phyloP scores from a whole-genome alignment of 192 early-diverging fungal species.

The Backusella macrospora region DNA sequence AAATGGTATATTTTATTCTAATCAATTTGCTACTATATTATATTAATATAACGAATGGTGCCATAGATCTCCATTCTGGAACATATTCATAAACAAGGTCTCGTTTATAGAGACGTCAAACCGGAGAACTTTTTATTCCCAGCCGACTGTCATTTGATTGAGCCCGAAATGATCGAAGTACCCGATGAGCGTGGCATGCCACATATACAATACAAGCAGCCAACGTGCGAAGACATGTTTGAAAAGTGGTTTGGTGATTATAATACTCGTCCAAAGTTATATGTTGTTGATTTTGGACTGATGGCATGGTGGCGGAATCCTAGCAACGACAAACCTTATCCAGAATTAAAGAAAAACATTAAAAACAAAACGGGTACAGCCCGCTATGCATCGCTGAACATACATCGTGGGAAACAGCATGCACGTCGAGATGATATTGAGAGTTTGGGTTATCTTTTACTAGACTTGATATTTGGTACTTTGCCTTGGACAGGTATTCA shows the following conservation, averaged over 20 bases:
- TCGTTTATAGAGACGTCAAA: conserved; percentile 75
- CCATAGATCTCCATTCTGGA: conserved; percentile 38
- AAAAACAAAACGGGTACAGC: conserved; percentile 75
- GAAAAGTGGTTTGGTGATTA: conserved; percentile 19
- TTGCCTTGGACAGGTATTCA: conserved; percentile 90
- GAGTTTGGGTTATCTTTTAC: conserved; percentile 79
- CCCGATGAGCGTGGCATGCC: conserved; percentile 10
- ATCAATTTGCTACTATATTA: background rate
- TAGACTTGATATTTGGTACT: conserved; percentile 72
- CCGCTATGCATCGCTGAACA: conserved; percentile 81
- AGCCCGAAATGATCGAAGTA: conserved; percentile 27
- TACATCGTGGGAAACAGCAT: conserved; percentile 82
- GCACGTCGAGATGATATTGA: conserved; percentile 88
- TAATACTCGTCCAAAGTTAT: conserved; percentile 42
- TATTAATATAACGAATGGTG: background rate
- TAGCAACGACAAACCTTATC: conserved; percentile 45
- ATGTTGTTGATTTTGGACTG: conserved; percentile 58
- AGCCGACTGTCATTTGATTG: conserved; percentile 25
- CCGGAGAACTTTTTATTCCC: conserved; percentile 79
- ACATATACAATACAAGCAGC: conserved; percentile 11
- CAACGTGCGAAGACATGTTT: conserved; percentile 30
- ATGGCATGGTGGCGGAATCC: conserved; percentile 50
- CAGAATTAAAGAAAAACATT: conserved; percentile 39
- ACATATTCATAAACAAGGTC: conserved; percentile 41
- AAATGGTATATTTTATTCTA: conserved; percentile 33